Base-by-base conservation (phyloP, 331 rosid genomes). In the Stylosanthes scabra region DNA sequence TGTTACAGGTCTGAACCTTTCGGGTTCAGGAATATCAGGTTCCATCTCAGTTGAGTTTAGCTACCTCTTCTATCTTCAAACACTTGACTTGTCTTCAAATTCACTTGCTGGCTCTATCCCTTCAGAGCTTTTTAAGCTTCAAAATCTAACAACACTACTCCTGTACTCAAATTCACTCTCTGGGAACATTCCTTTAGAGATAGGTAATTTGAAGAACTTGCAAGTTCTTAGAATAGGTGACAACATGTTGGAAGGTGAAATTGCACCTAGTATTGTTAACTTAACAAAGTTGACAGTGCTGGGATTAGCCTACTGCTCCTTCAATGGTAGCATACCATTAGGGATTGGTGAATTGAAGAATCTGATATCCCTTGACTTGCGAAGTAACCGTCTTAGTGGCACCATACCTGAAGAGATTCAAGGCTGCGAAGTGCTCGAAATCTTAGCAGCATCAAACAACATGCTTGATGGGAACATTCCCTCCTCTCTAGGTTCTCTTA, bases 241-340 rank as follows among this genome's bases (percentile, higher is more conserved):
- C 59, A 95, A 88, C 93, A 51, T 82, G 83, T 60, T 92, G 60
- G 84, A 86, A 49, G 97, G 96, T 71, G 91, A 82, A 69, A 91
- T 95, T 57, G 59, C 92, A 62, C 83, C 87, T 57, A 77, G 77
- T 76, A 74, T 95, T 47, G 71, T 86, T 2, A 90, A 85, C 83
- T 76, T 95, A 85, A 82, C 64, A 13, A 88, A 87, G 77, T 81
- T 95, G 88, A 76, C 80, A 70, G 86, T 82, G 54, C 66, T 95
- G 83, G 93, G 83, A 52, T 83, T 90, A 60, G 87, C 90, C 69
- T 88, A 83, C 68, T 90, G 99, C 82, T 66, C 83, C 63, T 78
- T 95, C 15, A 92, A 87, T 71, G 99, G 97, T 80, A 90, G 91
- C 79, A 84, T 95, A 80, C 99, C 99, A 7, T n/a, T 29, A 68